Conservation (phyloP, 352 stramenopile genomes). For the Discostella stelligera region DNA sequence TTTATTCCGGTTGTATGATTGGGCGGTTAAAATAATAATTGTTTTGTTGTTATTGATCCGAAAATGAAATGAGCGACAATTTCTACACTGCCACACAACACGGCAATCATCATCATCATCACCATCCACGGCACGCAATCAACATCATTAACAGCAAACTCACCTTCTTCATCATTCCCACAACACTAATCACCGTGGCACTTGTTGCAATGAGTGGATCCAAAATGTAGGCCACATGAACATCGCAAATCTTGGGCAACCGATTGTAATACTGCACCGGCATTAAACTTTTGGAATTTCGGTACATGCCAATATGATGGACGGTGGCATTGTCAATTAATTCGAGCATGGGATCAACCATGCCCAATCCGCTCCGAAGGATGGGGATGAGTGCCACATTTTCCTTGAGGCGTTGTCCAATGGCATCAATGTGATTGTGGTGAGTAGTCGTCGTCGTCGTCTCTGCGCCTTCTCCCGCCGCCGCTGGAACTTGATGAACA, state of each 20-base stretch:
- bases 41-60: not conserved
- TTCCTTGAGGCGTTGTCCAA: conserved; percentile 87
- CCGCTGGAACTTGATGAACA: not conserved
- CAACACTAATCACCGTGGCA: conserved; percentile 91
- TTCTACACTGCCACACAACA: conserved; percentile 3
- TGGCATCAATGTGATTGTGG: conserved; percentile 28
- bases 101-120: not conserved
- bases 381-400: conserved; percentile 95
- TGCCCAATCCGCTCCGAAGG: conserved; percentile 88
- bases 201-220: conserved; percentile 96
- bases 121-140: not conserved
- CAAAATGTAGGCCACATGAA: conserved; percentile 92
- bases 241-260: conserved; percentile 90
- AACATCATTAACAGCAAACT: conserved; percentile 1
- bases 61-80: conserved; percentile 2
- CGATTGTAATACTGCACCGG: conserved; percentile 99
- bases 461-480: too few relatives aligned
- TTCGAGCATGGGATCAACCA: conserved; percentile 94
- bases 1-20: too few relatives aligned
- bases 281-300: conserved; percentile 86
- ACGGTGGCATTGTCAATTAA: conserved; percentile 93
- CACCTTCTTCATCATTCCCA: conserved; percentile 92
- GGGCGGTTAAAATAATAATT: not conserved
- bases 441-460: too few relatives aligned
- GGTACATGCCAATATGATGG: conserved; percentile 94